These are phyloP conservation scores for Reticulomyxa filosa DNA, from an alignment of 78 protist genomes.

Conservation along the genomic window DNA sequence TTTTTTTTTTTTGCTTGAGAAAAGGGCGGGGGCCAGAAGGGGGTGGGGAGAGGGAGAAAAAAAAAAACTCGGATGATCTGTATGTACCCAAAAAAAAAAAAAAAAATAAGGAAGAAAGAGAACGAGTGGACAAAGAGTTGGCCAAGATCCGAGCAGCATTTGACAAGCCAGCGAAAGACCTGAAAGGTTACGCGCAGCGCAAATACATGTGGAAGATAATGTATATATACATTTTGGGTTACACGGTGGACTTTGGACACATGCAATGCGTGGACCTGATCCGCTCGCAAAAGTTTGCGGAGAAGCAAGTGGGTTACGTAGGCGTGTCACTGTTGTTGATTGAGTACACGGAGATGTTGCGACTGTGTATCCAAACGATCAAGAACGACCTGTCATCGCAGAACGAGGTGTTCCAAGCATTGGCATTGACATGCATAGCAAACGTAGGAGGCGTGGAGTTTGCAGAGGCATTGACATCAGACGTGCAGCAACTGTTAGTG, in stretches of 20 bases:
- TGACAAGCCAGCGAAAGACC: slow-evolving; percentile 3
- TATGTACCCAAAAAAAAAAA: no score
- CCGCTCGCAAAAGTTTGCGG: slow-evolving; percentile 47
- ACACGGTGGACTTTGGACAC: slow-evolving; percentile 92
- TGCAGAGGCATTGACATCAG: slow-evolving; percentile 57
- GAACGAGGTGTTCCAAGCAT: slow-evolving; percentile 40
- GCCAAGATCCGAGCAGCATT: slow-evolving; percentile 49
- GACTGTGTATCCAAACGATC: slow-evolving; percentile 69
- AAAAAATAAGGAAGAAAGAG: slow-evolving; percentile 45
- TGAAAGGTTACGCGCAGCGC: slow-evolving; percentile 51
- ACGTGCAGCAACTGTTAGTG: slow-evolving; percentile 50
- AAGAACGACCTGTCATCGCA: slow-evolving; percentile 48
- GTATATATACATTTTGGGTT: slow-evolving; percentile 86
- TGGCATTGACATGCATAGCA: slow-evolving; percentile 46
- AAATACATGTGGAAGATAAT: slow-evolving; percentile 91
- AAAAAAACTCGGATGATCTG: no score
- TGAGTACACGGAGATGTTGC: slow-evolving; percentile 71
- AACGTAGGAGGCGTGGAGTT: slow-evolving; percentile 48
- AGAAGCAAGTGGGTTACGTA: slow-evolving; percentile 83
- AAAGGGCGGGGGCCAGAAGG: no score
- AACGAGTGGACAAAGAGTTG: slow-evolving; percentile 56
- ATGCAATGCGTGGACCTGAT: slow-evolving; percentile 86
- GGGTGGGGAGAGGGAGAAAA: no score
- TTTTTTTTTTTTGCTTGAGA: no score
- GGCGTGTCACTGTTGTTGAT: slow-evolving; percentile 49